Base-by-base conservation (phyloP, 2,329 filamentous ascomycete species). In the Aureobasidium sp. region DNA sequence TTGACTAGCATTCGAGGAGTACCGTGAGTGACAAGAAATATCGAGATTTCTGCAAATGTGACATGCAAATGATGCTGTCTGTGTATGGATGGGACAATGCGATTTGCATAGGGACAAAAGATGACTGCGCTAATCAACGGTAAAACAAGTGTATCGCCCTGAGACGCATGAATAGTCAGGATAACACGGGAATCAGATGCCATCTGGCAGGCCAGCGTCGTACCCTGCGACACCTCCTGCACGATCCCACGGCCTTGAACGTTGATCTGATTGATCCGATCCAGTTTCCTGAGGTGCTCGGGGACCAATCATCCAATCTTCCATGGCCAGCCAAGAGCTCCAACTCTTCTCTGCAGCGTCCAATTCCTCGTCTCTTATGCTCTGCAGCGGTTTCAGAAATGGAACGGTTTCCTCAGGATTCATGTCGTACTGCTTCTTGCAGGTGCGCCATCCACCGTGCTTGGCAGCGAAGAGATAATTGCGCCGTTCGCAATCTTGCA, bases 381-480 rank as follows among this genome's bases (percentile, higher is more conserved):
- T 88, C 72, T 92, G 90, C n/a, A 98, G 81, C 6, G 95, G 94
- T 70, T 90, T 90, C 72, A 98, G 82, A 76, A 97, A 98, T 0
- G 96, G 96, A 1, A 97, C 88, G 2, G 88, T 92, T 81, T 98
- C 94, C 64, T 94, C 88, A 16, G 67, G 60, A 27, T 70, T 74
- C 85, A 95, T 94, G 77, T 98, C 96, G 79, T 98, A 99, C 71
- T 93, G 90, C 66, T 90, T 87, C 81, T 98, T 98, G 73, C 97
- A 94, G 61, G 88, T 90, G 25, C 94, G 86, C 95, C 96, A 98
- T 59, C 89, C 93, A 31, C 93, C 92, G 74, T 93, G 96, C 82
- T 98, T 99, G 16, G 95, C 93, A 0, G 95, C 93, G 76, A 98
- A 98, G 40, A 99, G 87, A 76, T 96, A 99, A 77, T 99, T 99